Conservation (phyloP, 768 basidiomycete genomes). For the Sarcodon sp. region DNA sequence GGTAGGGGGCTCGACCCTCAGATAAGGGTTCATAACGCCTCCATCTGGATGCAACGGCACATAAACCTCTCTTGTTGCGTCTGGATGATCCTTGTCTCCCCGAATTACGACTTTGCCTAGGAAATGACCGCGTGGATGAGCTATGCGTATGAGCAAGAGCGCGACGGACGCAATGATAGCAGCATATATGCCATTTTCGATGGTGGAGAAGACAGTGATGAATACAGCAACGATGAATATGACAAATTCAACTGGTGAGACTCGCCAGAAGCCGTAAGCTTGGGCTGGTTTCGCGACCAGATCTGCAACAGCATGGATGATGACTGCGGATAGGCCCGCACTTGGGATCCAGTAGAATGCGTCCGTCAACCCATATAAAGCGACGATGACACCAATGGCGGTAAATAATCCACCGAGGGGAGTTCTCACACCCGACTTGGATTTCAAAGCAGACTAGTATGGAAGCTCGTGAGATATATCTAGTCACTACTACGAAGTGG, state of each 20-base stretch:
- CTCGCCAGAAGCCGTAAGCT: constrained; percentile 86
- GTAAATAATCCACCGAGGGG: constrained; percentile 82
- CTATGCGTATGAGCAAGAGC: constrained; percentile 76
- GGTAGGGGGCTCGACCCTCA: constrained; percentile 66
- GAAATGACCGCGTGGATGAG: constrained; percentile 83
- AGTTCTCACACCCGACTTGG: constrained; percentile 95
- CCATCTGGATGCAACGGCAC: constrained; percentile 53
- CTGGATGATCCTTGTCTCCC: constrained; percentile 7
- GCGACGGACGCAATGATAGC: constrained; percentile 71
- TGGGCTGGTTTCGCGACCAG: constrained; percentile 77
- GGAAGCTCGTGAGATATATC: too few relatives aligned
- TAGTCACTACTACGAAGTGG: too few relatives aligned
- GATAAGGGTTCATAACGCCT: constrained; percentile 49
- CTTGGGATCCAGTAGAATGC: constrained; percentile 88
- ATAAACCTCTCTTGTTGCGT: constrained; percentile 60
- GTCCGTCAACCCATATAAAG: constrained; percentile 86
- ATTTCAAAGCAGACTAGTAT: constrained; percentile 68
- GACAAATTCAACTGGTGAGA: constrained; percentile 85
- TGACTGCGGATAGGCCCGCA: constrained; percentile 80
- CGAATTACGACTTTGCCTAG: constrained; percentile 71
- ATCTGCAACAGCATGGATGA: constrained; percentile 87
- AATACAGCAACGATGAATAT: constrained; percentile 83
- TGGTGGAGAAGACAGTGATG: constrained; percentile 84
- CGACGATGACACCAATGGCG: constrained; percentile 81
- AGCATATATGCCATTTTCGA: constrained; percentile 87